Conservation (phyloP, 352 stramenopile genomes). For the Elongisporangium prolatum region DNA sequence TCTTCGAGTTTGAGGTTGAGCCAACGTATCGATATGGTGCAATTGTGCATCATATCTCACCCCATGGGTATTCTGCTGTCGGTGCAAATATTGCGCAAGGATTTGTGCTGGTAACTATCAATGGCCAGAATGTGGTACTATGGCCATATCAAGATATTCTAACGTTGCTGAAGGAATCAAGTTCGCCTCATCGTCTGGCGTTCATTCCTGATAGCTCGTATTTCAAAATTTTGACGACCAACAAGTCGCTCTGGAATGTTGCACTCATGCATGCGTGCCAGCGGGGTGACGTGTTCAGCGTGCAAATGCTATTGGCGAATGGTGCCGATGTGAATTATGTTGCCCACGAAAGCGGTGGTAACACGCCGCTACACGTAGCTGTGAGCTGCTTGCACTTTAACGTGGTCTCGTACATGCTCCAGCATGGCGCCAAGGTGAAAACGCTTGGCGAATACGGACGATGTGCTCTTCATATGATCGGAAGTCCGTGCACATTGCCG, state of each 20-base stretch:
- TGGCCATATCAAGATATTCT: conserved; percentile 80
- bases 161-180: conserved; percentile 54
- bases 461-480: conserved; percentile 77
- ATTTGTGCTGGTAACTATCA: conserved; percentile 80
- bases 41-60: conserved; percentile 71
- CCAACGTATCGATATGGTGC: conserved; percentile 83
- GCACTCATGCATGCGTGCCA: conserved; percentile 85
- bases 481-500: conserved; percentile 55
- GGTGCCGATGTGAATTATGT: conserved; percentile 87
- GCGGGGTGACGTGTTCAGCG: conserved; percentile 73
- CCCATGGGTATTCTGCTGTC: conserved; percentile 65
- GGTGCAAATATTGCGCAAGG: conserved; percentile 70
- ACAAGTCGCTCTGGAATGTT: conserved; percentile 88
- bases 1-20: conserved; percentile 80
- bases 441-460: conserved; percentile 62
- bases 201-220: conserved; percentile 85
- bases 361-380: conserved; percentile 76
- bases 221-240: conserved; percentile 84
- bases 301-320: conserved; percentile 87
- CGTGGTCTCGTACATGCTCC: conserved; percentile 83
- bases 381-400: conserved; percentile 81
- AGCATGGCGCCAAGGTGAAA: conserved; percentile 80
- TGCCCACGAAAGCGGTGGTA: conserved; percentile 71
- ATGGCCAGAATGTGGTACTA: conserved; percentile 83
- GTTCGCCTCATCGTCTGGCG: conserved; percentile 65